Base-by-base conservation (phyloP, 2,329 filamentous ascomycete genomes). In the Penicillium vulpinum region DNA sequence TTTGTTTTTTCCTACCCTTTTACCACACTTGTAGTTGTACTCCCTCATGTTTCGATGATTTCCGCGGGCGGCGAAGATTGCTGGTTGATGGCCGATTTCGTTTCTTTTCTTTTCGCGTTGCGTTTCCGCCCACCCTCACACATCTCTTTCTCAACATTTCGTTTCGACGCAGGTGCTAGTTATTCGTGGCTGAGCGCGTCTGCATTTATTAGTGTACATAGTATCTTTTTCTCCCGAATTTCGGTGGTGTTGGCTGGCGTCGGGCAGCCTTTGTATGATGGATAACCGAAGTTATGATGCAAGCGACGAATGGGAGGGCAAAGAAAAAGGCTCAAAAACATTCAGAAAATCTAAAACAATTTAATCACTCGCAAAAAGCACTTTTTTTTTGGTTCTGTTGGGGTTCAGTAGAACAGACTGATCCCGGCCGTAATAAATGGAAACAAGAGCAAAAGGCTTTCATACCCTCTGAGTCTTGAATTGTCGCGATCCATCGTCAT, bases 141-240 rank as follows among this genome's bases (percentile, higher is more conserved):
- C 56, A 52, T 45, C 48, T 38, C 43, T 52, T 44, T 36, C 57
- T 53, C 54, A 33, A 51, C 55, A 47, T 59, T 56, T 48, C 15
- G 48, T 36, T 38, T 51, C 43, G 50, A 53, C 47, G 58, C 63
- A 64, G 50, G 51, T 59, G 47, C 47, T 48, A 47, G 46, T 59
- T 44, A 49, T 15, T 51, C 24, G 51, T 41, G 21, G 51, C 44
- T 38, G 38, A 50, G 43, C 36, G 22, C 49, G 46, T 41, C 68
- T 70, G 66, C 61, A 56, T 62, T 66, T 66, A 67, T 70, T 70
- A 70, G 61, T 75, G 73, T 75, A 75, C 69, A 75, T 75, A 75
- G 60, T 61, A 57, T 61, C 51, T 63, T 61, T 65, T 62, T 58
- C 57, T 60, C 55, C 53, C 44, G 49, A 48, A 24, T 45, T 11